phyloP scores from a whole-genome alignment of 1,139 yeast genomes.

The Insectozyma bohioensis region DNA sequence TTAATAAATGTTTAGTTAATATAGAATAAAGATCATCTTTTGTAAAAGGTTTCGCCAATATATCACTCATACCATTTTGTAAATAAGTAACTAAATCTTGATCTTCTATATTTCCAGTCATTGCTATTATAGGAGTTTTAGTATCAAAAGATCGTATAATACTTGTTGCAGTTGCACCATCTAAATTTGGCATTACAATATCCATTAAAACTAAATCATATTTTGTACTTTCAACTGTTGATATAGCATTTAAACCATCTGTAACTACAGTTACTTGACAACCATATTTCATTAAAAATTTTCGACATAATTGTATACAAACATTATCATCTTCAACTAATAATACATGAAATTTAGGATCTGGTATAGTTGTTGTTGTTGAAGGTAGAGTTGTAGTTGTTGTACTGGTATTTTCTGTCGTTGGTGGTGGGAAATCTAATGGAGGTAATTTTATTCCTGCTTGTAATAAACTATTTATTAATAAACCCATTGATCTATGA shows the following conservation, averaged over 20 bases:
- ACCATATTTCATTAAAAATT: constrained; percentile 82
- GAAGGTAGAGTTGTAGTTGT: constrained; percentile 14
- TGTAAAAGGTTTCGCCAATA: constrained; percentile 88
- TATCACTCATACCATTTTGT: constrained; percentile 89
- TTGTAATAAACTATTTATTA: constrained; percentile 50
- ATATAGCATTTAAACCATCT: constrained; percentile 88
- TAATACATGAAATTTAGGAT: constrained; percentile 64
- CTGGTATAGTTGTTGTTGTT: constrained; percentile 33
- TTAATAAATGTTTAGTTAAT: constrained; percentile 62
- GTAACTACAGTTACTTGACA: constrained; percentile 91
- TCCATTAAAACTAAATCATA: constrained; percentile 90
- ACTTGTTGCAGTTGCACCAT: constrained; percentile 91
- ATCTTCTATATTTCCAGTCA: constrained; percentile 88
- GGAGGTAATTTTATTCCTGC: constrained; percentile 71
- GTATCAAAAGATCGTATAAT: constrained; percentile 81
- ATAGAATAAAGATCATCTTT: constrained; percentile 78
- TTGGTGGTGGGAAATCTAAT: constrained; percentile 37
- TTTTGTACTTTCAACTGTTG: constrained; percentile 69
- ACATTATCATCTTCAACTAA: constrained; percentile 87
- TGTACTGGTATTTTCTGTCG: constrained; percentile 5
- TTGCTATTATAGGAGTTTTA: constrained; percentile 85
- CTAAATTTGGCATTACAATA: constrained; percentile 90
- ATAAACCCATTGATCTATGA: constrained; percentile 48
- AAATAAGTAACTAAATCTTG: constrained; percentile 78
- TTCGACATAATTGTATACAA: constrained; percentile 74